Evolutionary conservation across 805 yeast species (phyloP).

Genomic region (Millerozyma acaciae): DNA sequence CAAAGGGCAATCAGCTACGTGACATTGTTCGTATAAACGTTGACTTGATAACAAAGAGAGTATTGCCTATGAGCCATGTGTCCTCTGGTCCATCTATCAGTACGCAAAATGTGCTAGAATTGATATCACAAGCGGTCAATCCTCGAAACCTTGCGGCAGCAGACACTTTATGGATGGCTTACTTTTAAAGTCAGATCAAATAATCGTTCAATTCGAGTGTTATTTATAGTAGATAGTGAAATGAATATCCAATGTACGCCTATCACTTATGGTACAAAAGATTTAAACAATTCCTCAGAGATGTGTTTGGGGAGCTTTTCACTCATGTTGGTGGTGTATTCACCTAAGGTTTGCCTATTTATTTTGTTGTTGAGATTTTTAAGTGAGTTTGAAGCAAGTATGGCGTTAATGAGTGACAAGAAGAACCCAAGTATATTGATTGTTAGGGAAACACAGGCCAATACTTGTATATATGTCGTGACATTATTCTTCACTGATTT

Average conservation of each 20-base stretch:
- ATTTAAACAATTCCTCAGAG: constrained; percentile 3
- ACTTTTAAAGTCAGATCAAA: constrained; percentile 62
- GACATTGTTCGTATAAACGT: constrained; percentile 88
- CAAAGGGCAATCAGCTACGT: constrained; percentile 77
- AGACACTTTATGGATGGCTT: constrained; percentile 95
- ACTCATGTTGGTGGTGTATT: not conserved
- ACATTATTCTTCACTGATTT: constrained; percentile 20
- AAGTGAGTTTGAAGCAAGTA: constrained; percentile 13
- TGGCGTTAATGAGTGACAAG: constrained; percentile 7
- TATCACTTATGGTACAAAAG: constrained; percentile 5
- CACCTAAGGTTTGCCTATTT: constrained; percentile 10
- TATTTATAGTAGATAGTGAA: constrained; percentile 2
- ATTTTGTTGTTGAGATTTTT: constrained; percentile 19
- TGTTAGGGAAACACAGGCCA: constrained; percentile 14
- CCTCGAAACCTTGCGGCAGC: constrained; percentile 90
- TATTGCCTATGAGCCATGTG: constrained; percentile 61
- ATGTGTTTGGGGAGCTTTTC: constrained; percentile 7
- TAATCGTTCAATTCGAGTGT: too few relatives aligned
- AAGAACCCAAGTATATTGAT: constrained; percentile 14
- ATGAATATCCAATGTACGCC: not conserved
- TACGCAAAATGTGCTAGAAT: constrained; percentile 84
- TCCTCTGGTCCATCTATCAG: constrained; percentile 68
- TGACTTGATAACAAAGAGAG: constrained; percentile 76
- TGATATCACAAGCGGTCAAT: constrained; percentile 91
- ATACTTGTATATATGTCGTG: constrained; percentile 24